These are phyloP conservation scores for Coleophoma crateriformis DNA, from an alignment of 2,329 filamentous ascomycete genomes.

Conservation along the genomic window DNA sequence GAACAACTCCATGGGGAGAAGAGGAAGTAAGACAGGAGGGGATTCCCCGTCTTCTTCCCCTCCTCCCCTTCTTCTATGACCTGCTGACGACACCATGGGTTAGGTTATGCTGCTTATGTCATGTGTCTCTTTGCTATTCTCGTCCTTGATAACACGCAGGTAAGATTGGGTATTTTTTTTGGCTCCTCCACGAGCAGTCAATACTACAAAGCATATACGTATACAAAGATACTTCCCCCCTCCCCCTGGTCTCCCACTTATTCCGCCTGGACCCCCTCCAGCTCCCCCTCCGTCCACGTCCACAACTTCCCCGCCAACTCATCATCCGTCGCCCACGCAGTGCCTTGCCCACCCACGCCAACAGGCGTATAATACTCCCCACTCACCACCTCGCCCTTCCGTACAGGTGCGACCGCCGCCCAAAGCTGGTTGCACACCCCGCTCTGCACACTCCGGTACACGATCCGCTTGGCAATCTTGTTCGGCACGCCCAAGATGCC, in stretches of 20 bases:
- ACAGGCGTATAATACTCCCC: conserved; percentile 30
- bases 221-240: no score
- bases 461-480: neutral
- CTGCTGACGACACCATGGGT: no score
- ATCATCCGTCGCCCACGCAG: conserved; percentile 11
- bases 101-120: no score
- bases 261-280: conserved; percentile 11
- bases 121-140: no score
- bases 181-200: no score
- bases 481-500: neutral
- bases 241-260: neutral
- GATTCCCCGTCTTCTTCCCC: no score
- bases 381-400: conserved; percentile 16
- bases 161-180: no score
- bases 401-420: conserved; percentile 25
- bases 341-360: conserved; percentile 20
- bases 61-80: no score
- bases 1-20: no score
- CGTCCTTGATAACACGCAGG: no score
- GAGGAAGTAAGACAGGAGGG: no score
- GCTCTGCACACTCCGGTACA: conserved; percentile 22
- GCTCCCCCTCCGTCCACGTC: conserved; percentile 26
- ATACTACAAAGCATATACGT: no score
- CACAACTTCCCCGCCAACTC: conserved; percentile 26
- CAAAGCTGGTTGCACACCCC: conserved; percentile 35